Conservation (phyloP, 2,329 filamentous ascomycete genomes). For the Furcasterigmium furcatum region DNA sequence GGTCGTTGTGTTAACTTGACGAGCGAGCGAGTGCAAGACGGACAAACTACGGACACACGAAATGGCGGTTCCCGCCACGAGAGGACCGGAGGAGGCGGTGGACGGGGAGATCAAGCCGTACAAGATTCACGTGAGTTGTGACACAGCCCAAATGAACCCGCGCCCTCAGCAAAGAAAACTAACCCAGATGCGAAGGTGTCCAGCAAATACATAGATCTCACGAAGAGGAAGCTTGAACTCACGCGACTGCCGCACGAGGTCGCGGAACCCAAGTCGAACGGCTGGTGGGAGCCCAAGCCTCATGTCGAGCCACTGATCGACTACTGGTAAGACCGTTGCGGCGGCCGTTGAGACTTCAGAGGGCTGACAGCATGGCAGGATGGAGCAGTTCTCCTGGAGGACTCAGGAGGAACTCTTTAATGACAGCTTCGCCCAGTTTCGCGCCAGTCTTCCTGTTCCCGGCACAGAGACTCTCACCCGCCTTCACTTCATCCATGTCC, state of each 20-base stretch:
- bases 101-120: slow-evolving; percentile 50
- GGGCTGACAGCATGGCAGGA: slow-evolving; percentile 35
- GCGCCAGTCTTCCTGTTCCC: slow-evolving; percentile 47
- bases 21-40: too few relatives aligned
- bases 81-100: slow-evolving; percentile 10
- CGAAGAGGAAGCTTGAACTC: slow-evolving; percentile 63
- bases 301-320: slow-evolving; percentile 63
- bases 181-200: slow-evolving; percentile 52
- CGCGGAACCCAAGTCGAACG: slow-evolving; percentile 39
- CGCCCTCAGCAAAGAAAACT: background rate
- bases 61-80: slow-evolving; percentile 5
- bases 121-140: slow-evolving; percentile 50
- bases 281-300: slow-evolving; percentile 59
- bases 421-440: slow-evolving; percentile 57
- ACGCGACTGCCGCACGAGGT: slow-evolving; percentile 61
- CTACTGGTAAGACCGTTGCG: slow-evolving; percentile 47
- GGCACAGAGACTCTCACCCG: slow-evolving; percentile 41
- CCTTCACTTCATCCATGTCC: slow-evolving; percentile 63
- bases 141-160: background rate
- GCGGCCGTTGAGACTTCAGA: background rate
- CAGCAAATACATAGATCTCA: slow-evolving; percentile 64
- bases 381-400: slow-evolving; percentile 65
- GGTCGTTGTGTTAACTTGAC: too few relatives aligned
- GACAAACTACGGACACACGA: background rate
- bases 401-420: slow-evolving; percentile 57